Evolutionary conservation across 257 asterid genomes (phyloP), one percentile per base, ranked within the genome.

Genomic region (Capsicum baccatum): DNA sequence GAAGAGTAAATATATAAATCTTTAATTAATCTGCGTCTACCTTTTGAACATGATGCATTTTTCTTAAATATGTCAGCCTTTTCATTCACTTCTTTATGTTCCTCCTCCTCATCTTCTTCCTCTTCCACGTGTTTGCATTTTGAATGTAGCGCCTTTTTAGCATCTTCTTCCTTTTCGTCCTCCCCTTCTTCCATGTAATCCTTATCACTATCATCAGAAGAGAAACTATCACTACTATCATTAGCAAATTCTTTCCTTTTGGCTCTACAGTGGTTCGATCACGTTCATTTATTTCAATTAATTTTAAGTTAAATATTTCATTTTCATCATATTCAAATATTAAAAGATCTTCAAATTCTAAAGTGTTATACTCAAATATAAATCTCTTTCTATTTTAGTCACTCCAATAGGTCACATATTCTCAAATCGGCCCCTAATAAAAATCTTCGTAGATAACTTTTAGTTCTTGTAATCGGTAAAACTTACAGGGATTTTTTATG

Each of bases 291-390:
- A 54, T 11, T 9, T 2, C 15, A 54, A 44, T 33, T 33, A 69
- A 4, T 83, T 69, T 69, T 47, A 69, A 66, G 19, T 83, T 16
- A 33, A 83, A 69, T 39, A 39, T n/a, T 5, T 6, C 5, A 15
- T 69, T 15, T 16, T 16, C 57, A 55, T 69, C 15, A 6, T 39
- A 39, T 11, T 70, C 79, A 37, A 70, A 70, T 35, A 70, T 13
- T 6, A 70, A 70, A 11, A 83, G 69, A 58, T 69, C 81, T n/a
- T 48, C 81, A 26, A 9, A 4, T 21, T 83, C 85, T 19, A 83
- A 0, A 26, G 56, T 52, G 56, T 69, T 83, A 13, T 83, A 70
- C 42, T 83, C 8, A 1, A 54, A 54, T 54, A 54, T 2, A 54
- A 11, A 0, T 54, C 1, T 11, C 67, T 64, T 66, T 9, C 71